These are phyloP conservation scores for California macrophylla DNA, from an alignment of 441 rosid genomes.

Conservation along the genomic window DNA sequence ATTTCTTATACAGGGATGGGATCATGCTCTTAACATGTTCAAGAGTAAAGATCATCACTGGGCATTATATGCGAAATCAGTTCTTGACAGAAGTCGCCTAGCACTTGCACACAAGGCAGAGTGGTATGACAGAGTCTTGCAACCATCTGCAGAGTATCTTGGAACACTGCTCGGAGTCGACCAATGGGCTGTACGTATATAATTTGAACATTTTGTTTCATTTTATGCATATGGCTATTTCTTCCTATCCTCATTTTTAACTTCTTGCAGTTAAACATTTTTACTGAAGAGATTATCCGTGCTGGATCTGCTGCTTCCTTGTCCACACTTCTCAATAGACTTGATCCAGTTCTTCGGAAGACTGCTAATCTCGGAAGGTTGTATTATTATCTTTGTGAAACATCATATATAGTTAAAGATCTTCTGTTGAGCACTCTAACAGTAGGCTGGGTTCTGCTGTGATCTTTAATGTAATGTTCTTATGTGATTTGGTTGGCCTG, in stretches of 20 bases:
- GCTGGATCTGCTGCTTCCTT: constrained; percentile 95
- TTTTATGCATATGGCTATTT: constrained; percentile 10
- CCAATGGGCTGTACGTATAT: constrained; percentile 66
- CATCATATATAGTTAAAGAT: neutral
- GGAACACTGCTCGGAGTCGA: constrained; percentile 86
- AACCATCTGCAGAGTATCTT: constrained; percentile 92
- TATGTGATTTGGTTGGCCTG: constrained; percentile 26
- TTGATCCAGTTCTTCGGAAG: constrained; percentile 93
- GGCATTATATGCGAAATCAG: constrained; percentile 92
- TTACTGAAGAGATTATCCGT: constrained; percentile 93
- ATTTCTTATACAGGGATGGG: constrained; percentile 64
- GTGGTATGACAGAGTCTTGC: constrained; percentile 72
- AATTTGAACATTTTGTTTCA: constrained; percentile 5
- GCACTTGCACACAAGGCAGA: constrained; percentile 82
- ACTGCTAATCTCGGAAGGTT: constrained; percentile 95
- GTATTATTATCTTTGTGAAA: neutral
- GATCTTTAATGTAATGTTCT: constrained; percentile 18
- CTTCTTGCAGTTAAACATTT: constrained; percentile 58
- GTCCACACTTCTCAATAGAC: constrained; percentile 76
- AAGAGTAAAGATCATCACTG: constrained; percentile 51
- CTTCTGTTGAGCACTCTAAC: constrained; percentile 10
- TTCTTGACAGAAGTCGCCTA: constrained; percentile 91
- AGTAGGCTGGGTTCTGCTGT: neutral
- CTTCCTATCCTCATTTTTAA: constrained; percentile 9
- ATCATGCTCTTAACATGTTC: constrained; percentile 53